These are phyloP conservation scores for Lachnellula occidentalis DNA, from an alignment of 2,329 filamentous ascomycete genomes.

Conservation along the genomic window DNA sequence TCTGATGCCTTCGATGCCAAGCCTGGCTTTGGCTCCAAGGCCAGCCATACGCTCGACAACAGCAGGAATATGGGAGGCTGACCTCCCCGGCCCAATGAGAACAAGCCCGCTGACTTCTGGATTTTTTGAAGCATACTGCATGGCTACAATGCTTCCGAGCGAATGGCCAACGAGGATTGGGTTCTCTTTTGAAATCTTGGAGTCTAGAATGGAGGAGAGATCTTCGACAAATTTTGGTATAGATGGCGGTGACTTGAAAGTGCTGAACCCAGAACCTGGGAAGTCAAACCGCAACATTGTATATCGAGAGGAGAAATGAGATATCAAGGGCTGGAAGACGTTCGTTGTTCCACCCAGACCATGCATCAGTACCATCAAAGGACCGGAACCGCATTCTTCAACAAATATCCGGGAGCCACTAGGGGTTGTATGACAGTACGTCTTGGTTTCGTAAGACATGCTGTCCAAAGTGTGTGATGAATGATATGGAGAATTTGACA, in stretches of 20 bases:
- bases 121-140: conserved; percentile 33
- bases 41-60: conserved; percentile 31
- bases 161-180: conserved; percentile 33
- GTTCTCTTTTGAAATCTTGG: conserved; percentile 1
- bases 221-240: conserved; percentile 15
- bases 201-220: conserved; percentile 10
- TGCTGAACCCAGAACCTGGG: conserved; percentile 17
- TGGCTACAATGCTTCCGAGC: conserved; percentile 33
- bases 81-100: conserved; percentile 31
- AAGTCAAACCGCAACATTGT: conserved; percentile 20
- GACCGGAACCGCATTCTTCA: conserved; percentile 19
- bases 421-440: conserved; percentile 27
- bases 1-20: conserved; percentile 27
- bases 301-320: conserved; percentile 14
- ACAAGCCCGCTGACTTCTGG: conserved; percentile 27
- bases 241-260: conserved; percentile 12
- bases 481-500: too few species aligned
- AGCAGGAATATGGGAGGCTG: conserved; percentile 27
- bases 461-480: conserved; percentile 2
- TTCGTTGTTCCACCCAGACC: conserved; percentile 21
- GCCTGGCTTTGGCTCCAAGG: conserved; percentile 25
- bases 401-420: conserved; percentile 24
- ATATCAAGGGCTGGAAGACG: conserved; percentile 16
- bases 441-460: conserved; percentile 17
- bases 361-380: conserved; percentile 31